Evolutionary conservation across 1,284 basidiomycete species (phyloP).

Genomic region (Cryptococcus amylolentus): DNA sequence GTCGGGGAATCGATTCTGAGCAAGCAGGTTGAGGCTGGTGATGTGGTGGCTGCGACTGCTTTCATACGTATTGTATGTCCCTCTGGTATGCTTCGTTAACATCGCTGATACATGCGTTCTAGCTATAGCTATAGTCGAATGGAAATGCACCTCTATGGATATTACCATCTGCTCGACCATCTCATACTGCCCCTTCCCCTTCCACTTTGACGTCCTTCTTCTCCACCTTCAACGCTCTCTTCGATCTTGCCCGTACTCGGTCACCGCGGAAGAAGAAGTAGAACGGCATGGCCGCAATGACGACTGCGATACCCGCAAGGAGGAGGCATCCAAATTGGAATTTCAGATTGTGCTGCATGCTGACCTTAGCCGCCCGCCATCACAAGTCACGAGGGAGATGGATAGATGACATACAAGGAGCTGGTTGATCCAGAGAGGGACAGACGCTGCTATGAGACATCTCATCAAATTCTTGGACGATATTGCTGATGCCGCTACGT

Average conservation of each 20-base stretch:
- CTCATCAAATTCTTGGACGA: slow-evolving; percentile 55
- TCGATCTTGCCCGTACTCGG: slow-evolving; percentile 2
- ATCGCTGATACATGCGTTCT: no score
- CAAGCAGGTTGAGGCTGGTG: no score
- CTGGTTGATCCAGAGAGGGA: slow-evolving; percentile 39
- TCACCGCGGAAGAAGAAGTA: slow-evolving; percentile 43
- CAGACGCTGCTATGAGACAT: slow-evolving; percentile 48
- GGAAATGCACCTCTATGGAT: no score
- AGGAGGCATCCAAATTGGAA: slow-evolving; percentile 39
- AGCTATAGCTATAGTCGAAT: no score
- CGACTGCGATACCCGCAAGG: slow-evolving; percentile 31
- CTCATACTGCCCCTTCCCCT: no score
- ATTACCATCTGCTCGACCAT: no score
- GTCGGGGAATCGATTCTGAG: background rate
- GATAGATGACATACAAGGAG: slow-evolving; percentile 7
- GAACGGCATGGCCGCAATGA: slow-evolving; percentile 36
- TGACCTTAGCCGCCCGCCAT: no score
- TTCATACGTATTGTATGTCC: no score
- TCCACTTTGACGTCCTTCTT: no score
- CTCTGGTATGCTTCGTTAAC: no score
- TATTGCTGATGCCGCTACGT: slow-evolving; percentile 46
- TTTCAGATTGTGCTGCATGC: slow-evolving; percentile 20
- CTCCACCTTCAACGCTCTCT: slow-evolving; percentile 1
- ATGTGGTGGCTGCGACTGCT: no score
- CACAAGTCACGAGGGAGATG: no score